These are phyloP conservation scores for Hyphodiscus hymeniophilus DNA, from an alignment of 495 filamentous ascomycete genomes.

Conservation along the genomic window DNA sequence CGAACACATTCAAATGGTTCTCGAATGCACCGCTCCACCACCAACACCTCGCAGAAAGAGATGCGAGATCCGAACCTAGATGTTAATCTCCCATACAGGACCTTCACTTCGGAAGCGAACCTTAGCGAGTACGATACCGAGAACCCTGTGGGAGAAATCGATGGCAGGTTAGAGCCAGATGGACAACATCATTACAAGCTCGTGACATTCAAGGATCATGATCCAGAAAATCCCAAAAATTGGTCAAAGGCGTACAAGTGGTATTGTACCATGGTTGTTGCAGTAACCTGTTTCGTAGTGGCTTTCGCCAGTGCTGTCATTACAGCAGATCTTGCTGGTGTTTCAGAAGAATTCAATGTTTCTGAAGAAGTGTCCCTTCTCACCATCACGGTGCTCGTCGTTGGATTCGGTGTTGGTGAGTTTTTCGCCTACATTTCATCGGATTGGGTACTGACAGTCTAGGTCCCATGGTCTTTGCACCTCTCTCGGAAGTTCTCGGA, in stretches of 20 bases:
- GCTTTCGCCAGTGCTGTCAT: constrained; percentile 56
- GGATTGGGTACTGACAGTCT: constrained; percentile 3
- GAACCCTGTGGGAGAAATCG: constrained; percentile 50
- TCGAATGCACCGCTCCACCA: background rate
- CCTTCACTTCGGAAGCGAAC: constrained; percentile 48
- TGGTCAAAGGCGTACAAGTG: constrained; percentile 57
- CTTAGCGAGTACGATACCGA: constrained; percentile 58
- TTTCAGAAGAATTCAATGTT: constrained; percentile 51
- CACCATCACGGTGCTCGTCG: constrained; percentile 63
- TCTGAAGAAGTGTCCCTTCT: constrained; percentile 59
- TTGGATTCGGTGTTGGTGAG: constrained; percentile 70
- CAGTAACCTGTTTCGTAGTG: constrained; percentile 55
- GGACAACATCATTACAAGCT: constrained; percentile 55
- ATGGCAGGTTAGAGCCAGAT: constrained; percentile 46
- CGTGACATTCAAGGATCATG: constrained; percentile 60
- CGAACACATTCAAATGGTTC: constrained; percentile 8
- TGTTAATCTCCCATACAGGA: constrained; percentile 55
- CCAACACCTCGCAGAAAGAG: constrained; percentile 18
- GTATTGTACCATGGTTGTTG: constrained; percentile 62
- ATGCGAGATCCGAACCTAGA: constrained; percentile 24
- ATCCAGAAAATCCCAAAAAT: constrained; percentile 62
- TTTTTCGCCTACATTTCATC: background rate
- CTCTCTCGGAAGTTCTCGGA: constrained; percentile 65
- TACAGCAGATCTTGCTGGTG: constrained; percentile 58
- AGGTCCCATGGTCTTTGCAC: constrained; percentile 76